These are phyloP conservation scores for Picea abies DNA, from an alignment of 83 land plant species.

Conservation along the genomic window DNA sequence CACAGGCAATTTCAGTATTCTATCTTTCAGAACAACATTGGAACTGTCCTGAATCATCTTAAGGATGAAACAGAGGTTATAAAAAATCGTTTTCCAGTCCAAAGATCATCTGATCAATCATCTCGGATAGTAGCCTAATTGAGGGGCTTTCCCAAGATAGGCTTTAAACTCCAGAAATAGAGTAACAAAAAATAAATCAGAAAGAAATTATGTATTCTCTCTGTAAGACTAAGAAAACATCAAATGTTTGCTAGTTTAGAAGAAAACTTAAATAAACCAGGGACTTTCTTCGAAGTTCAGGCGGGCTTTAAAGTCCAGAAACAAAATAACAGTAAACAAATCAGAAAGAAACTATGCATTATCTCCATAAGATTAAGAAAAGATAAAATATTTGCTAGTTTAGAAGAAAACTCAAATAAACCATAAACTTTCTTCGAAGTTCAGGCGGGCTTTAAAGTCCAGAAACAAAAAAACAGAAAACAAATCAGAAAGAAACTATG, in stretches of 20 bases:
- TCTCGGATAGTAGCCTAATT: too few relatives aligned
- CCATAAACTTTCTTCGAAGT: background rate
- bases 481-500: background rate
- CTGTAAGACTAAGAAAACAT: background rate
- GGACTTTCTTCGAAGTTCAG: background rate
- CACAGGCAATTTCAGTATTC: too few relatives aligned
- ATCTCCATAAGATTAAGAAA: background rate
- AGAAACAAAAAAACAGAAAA: background rate
- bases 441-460: background rate
- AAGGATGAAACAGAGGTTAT: too few relatives aligned
- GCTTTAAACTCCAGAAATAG: background rate
- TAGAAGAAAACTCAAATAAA: too few relatives aligned
- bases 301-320: background rate
- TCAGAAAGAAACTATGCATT: background rate
- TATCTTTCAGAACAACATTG: too few relatives aligned
- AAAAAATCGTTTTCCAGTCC: too few relatives aligned
- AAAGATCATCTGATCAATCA: too few relatives aligned
- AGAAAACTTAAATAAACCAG: too few relatives aligned
- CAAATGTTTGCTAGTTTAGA: too few relatives aligned
- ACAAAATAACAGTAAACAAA: background rate
- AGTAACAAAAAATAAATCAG: background rate
- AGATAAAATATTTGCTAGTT: too few relatives aligned
- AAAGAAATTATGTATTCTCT: background rate
- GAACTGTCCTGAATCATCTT: too few relatives aligned
- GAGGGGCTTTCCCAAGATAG: too few relatives aligned